Conservation (phyloP, 179 eudicot genomes). For the Pouteria campechiana region DNA sequence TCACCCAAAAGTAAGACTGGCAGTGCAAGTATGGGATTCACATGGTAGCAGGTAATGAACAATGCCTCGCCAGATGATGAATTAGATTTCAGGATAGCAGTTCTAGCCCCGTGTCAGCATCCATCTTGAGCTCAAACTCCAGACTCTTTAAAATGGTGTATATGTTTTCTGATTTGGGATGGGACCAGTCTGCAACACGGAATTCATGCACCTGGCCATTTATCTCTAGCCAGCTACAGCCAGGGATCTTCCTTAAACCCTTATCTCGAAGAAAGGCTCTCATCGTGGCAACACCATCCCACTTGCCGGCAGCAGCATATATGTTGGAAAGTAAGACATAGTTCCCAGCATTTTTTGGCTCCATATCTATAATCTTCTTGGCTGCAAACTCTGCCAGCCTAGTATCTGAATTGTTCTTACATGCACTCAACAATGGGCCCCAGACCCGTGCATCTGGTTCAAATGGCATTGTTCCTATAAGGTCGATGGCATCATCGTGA, state of each 20-base stretch:
- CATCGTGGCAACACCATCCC: conserved; percentile 31
- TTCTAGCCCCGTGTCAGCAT: too few species aligned
- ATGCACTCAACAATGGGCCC: conserved; percentile 30
- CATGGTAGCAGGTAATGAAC: too few species aligned
- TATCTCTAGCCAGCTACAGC: conserved; percentile 30
- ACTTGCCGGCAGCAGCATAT: conserved; percentile 31
- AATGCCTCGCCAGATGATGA: too few species aligned
- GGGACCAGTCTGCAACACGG: conserved; percentile 31
- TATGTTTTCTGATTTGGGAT: conserved; percentile 18
- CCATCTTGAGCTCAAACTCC: conserved; percentile 19
- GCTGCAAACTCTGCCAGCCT: conserved; percentile 27
- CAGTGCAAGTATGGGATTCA: too few species aligned
- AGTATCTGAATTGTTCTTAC: conserved; percentile 20
- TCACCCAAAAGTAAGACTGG: too few species aligned
- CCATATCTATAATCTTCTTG: conserved; percentile 20
- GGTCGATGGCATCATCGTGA: conserved; percentile 16
- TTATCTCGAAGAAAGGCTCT: conserved; percentile 22
- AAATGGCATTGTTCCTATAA: conserved; percentile 25
- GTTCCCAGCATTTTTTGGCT: conserved; percentile 31
- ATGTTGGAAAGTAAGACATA: conserved; percentile 22
- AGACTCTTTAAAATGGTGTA: conserved; percentile 16
- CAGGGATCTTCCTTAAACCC: conserved; percentile 32
- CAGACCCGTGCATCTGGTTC: conserved; percentile 25
- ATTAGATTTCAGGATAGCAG: too few species aligned
- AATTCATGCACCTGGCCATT: conserved; percentile 24